phyloP scores from a whole-genome alignment of 345 rosid species.

The Sisymbrium altissimum region DNA sequence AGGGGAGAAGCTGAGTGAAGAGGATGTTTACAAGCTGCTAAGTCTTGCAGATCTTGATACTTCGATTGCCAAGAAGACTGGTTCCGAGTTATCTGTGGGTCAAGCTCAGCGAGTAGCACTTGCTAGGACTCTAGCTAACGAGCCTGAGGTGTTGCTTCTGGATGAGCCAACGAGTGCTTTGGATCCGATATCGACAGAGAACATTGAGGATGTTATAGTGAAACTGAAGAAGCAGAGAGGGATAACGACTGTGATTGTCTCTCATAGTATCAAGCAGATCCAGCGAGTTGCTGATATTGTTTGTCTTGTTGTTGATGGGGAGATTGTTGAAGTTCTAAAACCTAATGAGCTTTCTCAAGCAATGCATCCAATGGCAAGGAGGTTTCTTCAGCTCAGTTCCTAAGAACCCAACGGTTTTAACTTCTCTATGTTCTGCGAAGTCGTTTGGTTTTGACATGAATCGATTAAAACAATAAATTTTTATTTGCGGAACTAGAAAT shows the following conservation, averaged over 20 bases:
- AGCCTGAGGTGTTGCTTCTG: constrained; percentile 75
- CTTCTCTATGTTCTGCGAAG: neutral
- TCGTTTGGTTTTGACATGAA: neutral
- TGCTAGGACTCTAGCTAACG: constrained; percentile 84
- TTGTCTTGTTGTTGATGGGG: constrained; percentile 73
- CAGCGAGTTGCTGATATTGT: constrained; percentile 81
- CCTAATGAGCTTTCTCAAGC: constrained; percentile 67
- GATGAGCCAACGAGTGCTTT: constrained; percentile 89
- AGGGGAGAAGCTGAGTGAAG: constrained; percentile 59
- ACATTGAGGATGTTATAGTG: constrained; percentile 78
- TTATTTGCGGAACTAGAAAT: neutral
- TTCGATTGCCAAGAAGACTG: constrained; percentile 48
- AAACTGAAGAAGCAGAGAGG: constrained; percentile 65
- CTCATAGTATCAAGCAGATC: constrained; percentile 91
- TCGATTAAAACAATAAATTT: neutral
- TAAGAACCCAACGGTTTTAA: constrained; percentile 4
- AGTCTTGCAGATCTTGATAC: constrained; percentile 72
- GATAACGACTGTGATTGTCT: constrained; percentile 65
- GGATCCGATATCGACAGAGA: constrained; percentile 81
- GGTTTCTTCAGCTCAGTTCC: constrained; percentile 64
- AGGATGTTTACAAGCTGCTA: constrained; percentile 55
- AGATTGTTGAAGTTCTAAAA: constrained; percentile 69
- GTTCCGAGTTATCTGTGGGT: constrained; percentile 71
- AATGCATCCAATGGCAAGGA: constrained; percentile 71
- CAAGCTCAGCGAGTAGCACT: constrained; percentile 96